Percentiles rank a stretch among this genome's conserved stretches.
Evolutionary conservation across 306 rosid genomes (phyloP).

Genomic region (Fragaria ananassa): DNA sequence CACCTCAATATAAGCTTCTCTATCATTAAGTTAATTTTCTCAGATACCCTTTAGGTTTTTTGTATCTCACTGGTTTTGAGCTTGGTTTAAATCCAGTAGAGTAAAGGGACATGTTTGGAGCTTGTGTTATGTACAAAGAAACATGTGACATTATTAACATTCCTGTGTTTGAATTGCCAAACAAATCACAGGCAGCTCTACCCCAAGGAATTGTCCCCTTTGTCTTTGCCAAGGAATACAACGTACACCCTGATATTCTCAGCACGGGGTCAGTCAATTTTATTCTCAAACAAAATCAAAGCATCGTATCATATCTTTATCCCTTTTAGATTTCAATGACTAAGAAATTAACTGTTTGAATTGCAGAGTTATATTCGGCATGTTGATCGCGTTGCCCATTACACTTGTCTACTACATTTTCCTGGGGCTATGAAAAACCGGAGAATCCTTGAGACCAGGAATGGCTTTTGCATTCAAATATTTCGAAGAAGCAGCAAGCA

Average conservation of each 20-base stretch:
- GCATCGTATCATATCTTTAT: background rate
- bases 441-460: conserved; percentile 16
- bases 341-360: background rate
- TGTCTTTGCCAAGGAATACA: conserved; percentile 94
- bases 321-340: background rate
- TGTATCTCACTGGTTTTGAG: background rate
- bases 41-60: background rate
- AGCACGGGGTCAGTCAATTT: conserved; percentile 67
- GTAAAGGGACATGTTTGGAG: conserved; percentile 21
- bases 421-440: conserved; percentile 60
- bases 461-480: conserved; percentile 17
- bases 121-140: conserved; percentile 24
- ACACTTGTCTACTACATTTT: conserved; percentile 87
- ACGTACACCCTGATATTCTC: conserved; percentile 87
- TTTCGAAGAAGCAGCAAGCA: conserved; percentile 21
- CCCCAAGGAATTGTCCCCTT: conserved; percentile 99
- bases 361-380: conserved; percentile 94
- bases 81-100: background rate
- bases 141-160: conserved; percentile 39
- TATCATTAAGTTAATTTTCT: conserved; percentile 6
- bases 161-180: conserved; percentile 24
- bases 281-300: background rate
- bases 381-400: conserved; percentile 86
- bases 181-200: conserved; percentile 76
- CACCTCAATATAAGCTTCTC: conserved; percentile 36